Evolutionary conservation across 345 rosid genomes (phyloP).

Genomic region (Dipteronia sinensis): DNA sequence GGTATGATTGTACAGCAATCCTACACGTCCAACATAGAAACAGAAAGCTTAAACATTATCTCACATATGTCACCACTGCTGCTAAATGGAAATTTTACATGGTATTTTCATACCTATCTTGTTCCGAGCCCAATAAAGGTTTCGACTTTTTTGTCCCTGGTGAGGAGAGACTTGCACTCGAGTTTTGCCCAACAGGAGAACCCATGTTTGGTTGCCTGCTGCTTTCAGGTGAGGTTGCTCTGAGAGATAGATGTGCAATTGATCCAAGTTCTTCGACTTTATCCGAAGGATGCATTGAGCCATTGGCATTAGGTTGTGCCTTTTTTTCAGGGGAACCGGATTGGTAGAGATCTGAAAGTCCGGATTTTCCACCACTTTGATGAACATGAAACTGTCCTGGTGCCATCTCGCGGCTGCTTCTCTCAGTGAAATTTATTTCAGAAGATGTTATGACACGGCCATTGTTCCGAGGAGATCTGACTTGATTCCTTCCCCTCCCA

Average conservation of each 20-base stretch:
- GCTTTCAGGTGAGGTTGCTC: conserved; percentile 32
- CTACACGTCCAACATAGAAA: conserved; percentile 39
- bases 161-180: conserved; percentile 23
- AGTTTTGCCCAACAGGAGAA: conserved; percentile 29
- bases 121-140: conserved; percentile 32
- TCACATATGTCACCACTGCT: background rate
- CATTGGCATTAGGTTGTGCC: conserved; percentile 43
- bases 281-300: conserved; percentile 42
- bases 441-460: conserved; percentile 35
- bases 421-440: conserved; percentile 49
- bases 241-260: conserved; percentile 31
- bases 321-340: conserved; percentile 42
- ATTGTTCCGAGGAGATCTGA: conserved; percentile 63
- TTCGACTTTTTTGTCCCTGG: conserved; percentile 39
- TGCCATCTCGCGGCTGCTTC: conserved; percentile 41
- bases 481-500: conserved; percentile 56
- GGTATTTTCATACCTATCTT: conserved; percentile 51
- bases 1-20: conserved; percentile 56
- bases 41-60: conserved; percentile 15
- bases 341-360: conserved; percentile 41
- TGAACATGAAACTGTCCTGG: conserved; percentile 32
- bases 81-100: background rate
- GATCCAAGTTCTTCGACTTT: conserved; percentile 48
- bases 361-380: conserved; percentile 42
- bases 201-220: conserved; percentile 29